phyloP scores from a whole-genome alignment of 2,329 filamentous ascomycete species.

The Neopestalotiopsis rosae region DNA sequence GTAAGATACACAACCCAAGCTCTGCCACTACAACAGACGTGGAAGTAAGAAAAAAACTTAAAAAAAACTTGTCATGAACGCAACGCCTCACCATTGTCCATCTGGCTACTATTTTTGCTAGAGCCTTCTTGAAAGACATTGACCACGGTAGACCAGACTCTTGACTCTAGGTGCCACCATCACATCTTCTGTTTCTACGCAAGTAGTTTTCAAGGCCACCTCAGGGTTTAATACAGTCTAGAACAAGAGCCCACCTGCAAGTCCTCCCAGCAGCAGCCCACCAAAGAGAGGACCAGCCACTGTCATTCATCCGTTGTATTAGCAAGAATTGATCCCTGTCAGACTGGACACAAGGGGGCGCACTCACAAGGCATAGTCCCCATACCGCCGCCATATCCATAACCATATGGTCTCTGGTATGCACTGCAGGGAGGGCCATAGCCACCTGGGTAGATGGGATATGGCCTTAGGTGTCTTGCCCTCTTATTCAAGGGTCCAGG shows the following conservation, averaged over 20 bases:
- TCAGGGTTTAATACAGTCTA: background rate
- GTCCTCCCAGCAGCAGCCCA: slow-evolving; percentile 50
- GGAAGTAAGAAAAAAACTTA: too few relatives aligned
- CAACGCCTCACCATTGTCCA: too few relatives aligned
- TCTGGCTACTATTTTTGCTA: too few relatives aligned
- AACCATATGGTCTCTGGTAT: slow-evolving; percentile 50
- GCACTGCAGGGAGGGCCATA: slow-evolving; percentile 50
- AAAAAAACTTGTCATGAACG: too few relatives aligned
- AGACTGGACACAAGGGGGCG: background rate
- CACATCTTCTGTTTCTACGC: too few relatives aligned
- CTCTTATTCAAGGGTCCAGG: slow-evolving; percentile 44
- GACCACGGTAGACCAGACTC: too few relatives aligned
- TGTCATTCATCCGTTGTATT: slow-evolving; percentile 40
- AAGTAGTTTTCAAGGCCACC: too few relatives aligned
- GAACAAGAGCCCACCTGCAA: slow-evolving; percentile 46
- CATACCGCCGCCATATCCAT: slow-evolving; percentile 49
- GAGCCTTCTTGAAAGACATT: too few relatives aligned
- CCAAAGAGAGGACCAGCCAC: slow-evolving; percentile 51
- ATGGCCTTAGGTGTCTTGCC: slow-evolving; percentile 48
- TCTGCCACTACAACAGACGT: too few relatives aligned
- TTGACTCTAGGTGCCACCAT: too few relatives aligned
- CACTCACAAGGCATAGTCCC: slow-evolving; percentile 41
- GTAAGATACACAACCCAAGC: too few relatives aligned
- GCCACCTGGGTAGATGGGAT: slow-evolving; percentile 48
- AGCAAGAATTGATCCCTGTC: too few relatives aligned